Base-by-base conservation (phyloP, 1,284 basidiomycete genomes). In the Ceratobasidium sp. region DNA sequence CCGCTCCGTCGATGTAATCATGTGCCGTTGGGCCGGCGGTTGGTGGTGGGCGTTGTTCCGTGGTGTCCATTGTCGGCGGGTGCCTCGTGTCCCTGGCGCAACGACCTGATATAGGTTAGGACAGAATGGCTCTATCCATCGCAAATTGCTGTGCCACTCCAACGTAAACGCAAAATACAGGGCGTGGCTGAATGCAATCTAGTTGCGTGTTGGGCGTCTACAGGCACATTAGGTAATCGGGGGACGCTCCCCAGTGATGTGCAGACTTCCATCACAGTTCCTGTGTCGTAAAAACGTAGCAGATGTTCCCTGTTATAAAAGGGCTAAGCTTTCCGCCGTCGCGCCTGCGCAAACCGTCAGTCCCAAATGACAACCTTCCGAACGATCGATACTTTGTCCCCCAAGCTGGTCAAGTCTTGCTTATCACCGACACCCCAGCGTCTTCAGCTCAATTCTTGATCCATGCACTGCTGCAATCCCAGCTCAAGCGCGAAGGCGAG, bases 371-470 rank as follows among this genome's bases (percentile, higher is more conserved):
- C 10, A 47, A 47, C n/a, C n/a, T n/a, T n/a, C n/a, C n/a, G n/a
- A 20, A 7, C 45, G 7, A 3, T 27, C 56, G 27, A 22, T 31
- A 45, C 42, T 20, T 43, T 29, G 56, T 60, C 15, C 58, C 58
- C 27, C 58, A 62, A 34, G 31, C 29, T 34, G 80, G 80, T 8
- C 80, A 84, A 20, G 70, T 86, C 1, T 73, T 89, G 10, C 78
- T 91, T 0, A 79, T 91, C 12, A 88, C 88, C 2, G 90, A 92
- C 74, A 83, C 88, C 69, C 78, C 91, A 0, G 78, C 81, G 0
- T 83, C 90, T 0, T 86, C 89, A 3, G 86, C 85, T 8, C 87
- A 89, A 71, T 91, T 91, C 73, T 73, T 88, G 15, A 78, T 92
- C 0, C 85, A 88, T 71, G 80, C 79, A 22, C 78, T 79, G 45